Percentiles rank a stretch among this genome's conserved stretches.
These are phyloP conservation scores for Pleurotus djamor DNA, from an alignment of 768 basidiomycete species.

Conservation along the genomic window DNA sequence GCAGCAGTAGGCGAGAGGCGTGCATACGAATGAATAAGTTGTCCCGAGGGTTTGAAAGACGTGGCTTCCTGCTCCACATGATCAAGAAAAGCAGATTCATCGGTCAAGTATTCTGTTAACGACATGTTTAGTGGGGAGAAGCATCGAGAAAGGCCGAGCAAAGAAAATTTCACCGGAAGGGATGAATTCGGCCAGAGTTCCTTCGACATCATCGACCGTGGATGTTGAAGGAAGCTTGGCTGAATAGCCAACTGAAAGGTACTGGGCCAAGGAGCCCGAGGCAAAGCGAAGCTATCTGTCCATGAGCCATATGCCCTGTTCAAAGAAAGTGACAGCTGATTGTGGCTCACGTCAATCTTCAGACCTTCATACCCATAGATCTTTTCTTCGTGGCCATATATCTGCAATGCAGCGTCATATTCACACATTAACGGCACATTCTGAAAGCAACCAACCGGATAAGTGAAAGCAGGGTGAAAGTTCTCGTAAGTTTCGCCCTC, in stretches of 20 bases:
- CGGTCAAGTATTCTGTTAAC: constrained; percentile 63
- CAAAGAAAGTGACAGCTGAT: background rate
- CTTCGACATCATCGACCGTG: constrained; percentile 87
- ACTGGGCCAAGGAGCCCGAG: constrained; percentile 82
- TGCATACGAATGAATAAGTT: constrained; percentile 74
- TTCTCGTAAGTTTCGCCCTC: constrained; percentile 58
- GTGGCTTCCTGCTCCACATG: constrained; percentile 78
- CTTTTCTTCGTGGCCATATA: constrained; percentile 95
- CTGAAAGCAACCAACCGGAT: constrained; percentile 64
- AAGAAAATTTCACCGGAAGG: constrained; percentile 51
- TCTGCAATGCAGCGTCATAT: constrained; percentile 37
- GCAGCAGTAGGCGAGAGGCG: constrained; percentile 41
- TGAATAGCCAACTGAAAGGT: constrained; percentile 66
- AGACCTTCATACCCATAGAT: constrained; percentile 93
- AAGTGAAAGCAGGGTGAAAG: constrained; percentile 91
- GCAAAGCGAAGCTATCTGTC: constrained; percentile 70
- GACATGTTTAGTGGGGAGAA: background rate
- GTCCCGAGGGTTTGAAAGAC: constrained; percentile 75
- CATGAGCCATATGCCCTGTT: background rate
- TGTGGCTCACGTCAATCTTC: constrained; percentile 67
- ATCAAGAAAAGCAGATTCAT: constrained; percentile 62
- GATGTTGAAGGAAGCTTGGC: constrained; percentile 61
- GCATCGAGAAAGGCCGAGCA: background rate
- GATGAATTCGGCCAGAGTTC: constrained; percentile 72
- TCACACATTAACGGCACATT: background rate